Conservation (phyloP, 495 filamentous ascomycete genomes). For the Glutinoglossum americanum region DNA sequence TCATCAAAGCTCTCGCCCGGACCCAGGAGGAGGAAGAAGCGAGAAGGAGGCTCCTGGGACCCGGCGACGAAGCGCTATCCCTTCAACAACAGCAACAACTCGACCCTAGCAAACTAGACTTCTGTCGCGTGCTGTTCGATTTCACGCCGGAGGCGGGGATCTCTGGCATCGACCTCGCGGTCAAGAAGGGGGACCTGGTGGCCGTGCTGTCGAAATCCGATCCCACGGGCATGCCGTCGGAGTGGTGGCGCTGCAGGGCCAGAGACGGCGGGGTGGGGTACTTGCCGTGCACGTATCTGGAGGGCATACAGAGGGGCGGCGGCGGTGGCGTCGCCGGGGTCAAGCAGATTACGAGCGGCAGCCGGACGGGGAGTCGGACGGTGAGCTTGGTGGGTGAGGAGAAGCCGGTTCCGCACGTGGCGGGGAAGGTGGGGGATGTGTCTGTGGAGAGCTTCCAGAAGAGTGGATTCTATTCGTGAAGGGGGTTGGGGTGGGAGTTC, state of each 20-base stretch:
- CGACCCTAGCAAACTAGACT: constrained; percentile 78
- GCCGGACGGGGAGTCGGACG: constrained; percentile 21
- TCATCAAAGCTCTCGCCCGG: constrained; percentile 64
- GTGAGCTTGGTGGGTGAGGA: constrained; percentile 38
- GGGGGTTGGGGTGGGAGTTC: too few species aligned
- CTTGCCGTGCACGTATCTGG: constrained; percentile 72
- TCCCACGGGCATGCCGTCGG: constrained; percentile 71
- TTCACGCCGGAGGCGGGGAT: constrained; percentile 55
- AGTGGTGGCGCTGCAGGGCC: constrained; percentile 96
- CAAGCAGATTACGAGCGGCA: too few species aligned
- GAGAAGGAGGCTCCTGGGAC: too few species aligned
- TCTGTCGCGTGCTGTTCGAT: constrained; percentile 85
- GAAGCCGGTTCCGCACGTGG: constrained; percentile 15
- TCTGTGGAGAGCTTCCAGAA: constrained; percentile 77
- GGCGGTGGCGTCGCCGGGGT: too few species aligned
- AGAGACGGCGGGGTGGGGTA: constrained; percentile 81
- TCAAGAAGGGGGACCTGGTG: constrained; percentile 89
- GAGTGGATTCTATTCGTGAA: constrained; percentile 58
- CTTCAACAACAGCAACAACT: constrained; percentile 15
- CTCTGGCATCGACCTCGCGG: constrained; percentile 66
- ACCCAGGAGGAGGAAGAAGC: constrained; percentile 66
- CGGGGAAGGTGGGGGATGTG: constrained; percentile 29
- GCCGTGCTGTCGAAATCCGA: constrained; percentile 86
- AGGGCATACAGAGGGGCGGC: constrained; percentile 47
- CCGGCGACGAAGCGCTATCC: constrained; percentile 30